These are phyloP conservation scores for Yarrowia keelungensis DNA, from an alignment of 805 yeast genomes.

Conservation along the genomic window DNA sequence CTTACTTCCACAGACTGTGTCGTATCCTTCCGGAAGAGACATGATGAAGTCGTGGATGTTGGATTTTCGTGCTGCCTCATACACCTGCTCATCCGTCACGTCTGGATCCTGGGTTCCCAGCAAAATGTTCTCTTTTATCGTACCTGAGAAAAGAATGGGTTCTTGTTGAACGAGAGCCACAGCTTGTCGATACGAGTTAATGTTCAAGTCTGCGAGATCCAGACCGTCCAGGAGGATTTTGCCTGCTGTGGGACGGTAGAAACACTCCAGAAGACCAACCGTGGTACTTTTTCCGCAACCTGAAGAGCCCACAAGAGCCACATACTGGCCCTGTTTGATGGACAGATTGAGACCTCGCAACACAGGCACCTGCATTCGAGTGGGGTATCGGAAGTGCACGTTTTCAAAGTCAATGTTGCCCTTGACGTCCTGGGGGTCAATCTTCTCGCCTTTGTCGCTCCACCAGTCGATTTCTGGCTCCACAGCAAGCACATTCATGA, in stretches of 20 bases:
- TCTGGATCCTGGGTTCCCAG: slow-evolving; percentile 54
- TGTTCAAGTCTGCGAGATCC: slow-evolving; percentile 57
- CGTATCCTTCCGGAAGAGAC: slow-evolving; percentile 65
- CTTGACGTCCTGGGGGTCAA: slow-evolving; percentile 48
- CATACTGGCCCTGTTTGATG: slow-evolving; percentile 58
- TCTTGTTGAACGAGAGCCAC: slow-evolving; percentile 71
- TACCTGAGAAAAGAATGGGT: slow-evolving; percentile 63
- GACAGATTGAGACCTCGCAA: slow-evolving; percentile 59
- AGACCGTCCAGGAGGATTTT: slow-evolving; percentile 60
- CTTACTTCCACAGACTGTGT: slow-evolving; percentile 61
- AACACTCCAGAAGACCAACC: slow-evolving; percentile 58
- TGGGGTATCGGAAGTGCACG: slow-evolving; percentile 70
- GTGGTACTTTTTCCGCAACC: slow-evolving; percentile 70
- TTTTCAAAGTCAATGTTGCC: slow-evolving; percentile 64
- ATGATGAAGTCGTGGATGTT: slow-evolving; percentile 64
- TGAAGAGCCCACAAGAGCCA: slow-evolving; percentile 73
- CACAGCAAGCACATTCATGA: slow-evolving; percentile 49
- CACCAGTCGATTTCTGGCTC: slow-evolving; percentile 49
- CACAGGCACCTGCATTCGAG: slow-evolving; percentile 60
- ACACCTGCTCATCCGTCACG: slow-evolving; percentile 54
- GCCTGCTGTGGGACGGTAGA: slow-evolving; percentile 60
- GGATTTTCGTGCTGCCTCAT: slow-evolving; percentile 58
- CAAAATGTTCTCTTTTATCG: slow-evolving; percentile 62
- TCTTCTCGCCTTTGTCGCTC: slow-evolving; percentile 46
- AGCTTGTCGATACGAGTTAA: slow-evolving; percentile 57